These are phyloP conservation scores for Camillea tinctor DNA, from an alignment of 2,329 filamentous ascomycete genomes.

Conservation along the genomic window DNA sequence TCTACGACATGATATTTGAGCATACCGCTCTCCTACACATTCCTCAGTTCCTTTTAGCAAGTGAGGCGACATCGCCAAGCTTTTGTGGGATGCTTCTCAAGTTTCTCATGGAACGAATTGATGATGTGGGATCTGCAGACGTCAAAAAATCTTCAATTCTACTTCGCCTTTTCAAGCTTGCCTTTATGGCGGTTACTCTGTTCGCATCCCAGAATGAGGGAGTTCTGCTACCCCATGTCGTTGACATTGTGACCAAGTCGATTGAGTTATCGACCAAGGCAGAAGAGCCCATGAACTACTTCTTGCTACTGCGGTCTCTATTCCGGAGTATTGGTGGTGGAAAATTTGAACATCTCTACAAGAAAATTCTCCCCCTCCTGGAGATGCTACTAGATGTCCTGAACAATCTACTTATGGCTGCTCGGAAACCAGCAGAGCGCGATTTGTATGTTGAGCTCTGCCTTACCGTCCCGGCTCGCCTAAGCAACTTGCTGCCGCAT, in stretches of 20 bases:
- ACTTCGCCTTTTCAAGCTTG: constrained; percentile 91
- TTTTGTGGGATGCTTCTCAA: constrained; percentile 98
- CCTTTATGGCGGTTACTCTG: constrained; percentile 98
- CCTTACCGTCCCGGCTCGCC: constrained; percentile 87
- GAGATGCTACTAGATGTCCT: constrained; percentile 98
- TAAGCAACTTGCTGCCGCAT: constrained; percentile 94
- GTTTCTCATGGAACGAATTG: constrained; percentile 95
- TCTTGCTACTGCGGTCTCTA: constrained; percentile 83
- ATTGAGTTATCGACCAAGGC: constrained; percentile 95
- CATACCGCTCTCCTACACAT: constrained; percentile 92
- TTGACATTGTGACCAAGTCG: constrained; percentile 95
- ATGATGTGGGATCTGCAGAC: constrained; percentile 89
- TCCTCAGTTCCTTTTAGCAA: constrained; percentile 97
- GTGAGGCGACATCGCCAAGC: constrained; percentile 93
- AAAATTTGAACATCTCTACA: constrained; percentile 96
- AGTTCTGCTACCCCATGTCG: constrained; percentile 90
- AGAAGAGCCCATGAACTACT: constrained; percentile 98
- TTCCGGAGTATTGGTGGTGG: constrained; percentile 97
- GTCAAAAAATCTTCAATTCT: constrained; percentile 91
- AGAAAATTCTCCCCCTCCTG: constrained; percentile 91
- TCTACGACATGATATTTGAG: constrained; percentile 98
- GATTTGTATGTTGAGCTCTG: constrained; percentile 97
- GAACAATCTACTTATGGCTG: constrained; percentile 89
- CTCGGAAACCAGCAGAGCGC: constrained; percentile 83
- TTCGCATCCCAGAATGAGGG: constrained; percentile 95